Percentiles rank a stretch among this genome's conserved stretches.
Conservation (phyloP, 371 early-diverging fungal genomes). For the Choanephora cucurbitarum region DNA sequence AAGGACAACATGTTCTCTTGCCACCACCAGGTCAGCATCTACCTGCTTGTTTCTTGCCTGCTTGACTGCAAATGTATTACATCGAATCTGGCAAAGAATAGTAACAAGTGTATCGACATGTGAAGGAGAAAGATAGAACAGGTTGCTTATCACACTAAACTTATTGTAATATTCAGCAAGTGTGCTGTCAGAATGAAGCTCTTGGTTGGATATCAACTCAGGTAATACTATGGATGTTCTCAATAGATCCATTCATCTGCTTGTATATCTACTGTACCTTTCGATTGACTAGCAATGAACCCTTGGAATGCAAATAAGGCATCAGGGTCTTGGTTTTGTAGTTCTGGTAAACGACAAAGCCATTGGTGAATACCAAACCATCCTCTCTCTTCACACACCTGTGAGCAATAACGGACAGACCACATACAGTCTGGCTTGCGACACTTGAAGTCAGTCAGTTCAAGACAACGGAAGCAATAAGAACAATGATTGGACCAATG, state of each 20-base stretch:
- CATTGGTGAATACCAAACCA: conserved; percentile 24
- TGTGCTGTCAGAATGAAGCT: neutral
- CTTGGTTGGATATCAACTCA: conserved; percentile 20
- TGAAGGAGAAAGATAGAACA: conserved; percentile 14
- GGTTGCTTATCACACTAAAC: neutral
- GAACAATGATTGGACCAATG: conserved; percentile 10
- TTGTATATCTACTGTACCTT: conserved; percentile 5
- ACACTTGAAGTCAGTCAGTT: neutral
- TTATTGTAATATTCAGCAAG: conserved; percentile 5
- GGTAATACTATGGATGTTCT: conserved; percentile 5
- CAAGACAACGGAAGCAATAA: conserved; percentile 14
- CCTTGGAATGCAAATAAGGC: conserved; percentile 25
- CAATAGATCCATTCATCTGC: neutral
- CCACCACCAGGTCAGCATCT: conserved; percentile 4
- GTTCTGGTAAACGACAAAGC: conserved; percentile 24
- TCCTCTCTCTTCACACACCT: conserved; percentile 10
- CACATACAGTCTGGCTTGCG: conserved; percentile 13
- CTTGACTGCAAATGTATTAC: conserved; percentile 36
- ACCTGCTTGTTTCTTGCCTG: neutral
- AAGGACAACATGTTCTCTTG: conserved; percentile 7
- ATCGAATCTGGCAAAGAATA: conserved; percentile 32
- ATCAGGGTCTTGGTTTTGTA: conserved; percentile 4
- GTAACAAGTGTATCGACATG: conserved; percentile 15
- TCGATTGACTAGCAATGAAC: conserved; percentile 13
- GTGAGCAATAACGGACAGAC: conserved; percentile 20